Percentiles rank a stretch among this genome's conserved stretches.
Evolutionary conservation across 352 stramenopile species (phyloP).

Genomic region (Phytopythium litorale): DNA sequence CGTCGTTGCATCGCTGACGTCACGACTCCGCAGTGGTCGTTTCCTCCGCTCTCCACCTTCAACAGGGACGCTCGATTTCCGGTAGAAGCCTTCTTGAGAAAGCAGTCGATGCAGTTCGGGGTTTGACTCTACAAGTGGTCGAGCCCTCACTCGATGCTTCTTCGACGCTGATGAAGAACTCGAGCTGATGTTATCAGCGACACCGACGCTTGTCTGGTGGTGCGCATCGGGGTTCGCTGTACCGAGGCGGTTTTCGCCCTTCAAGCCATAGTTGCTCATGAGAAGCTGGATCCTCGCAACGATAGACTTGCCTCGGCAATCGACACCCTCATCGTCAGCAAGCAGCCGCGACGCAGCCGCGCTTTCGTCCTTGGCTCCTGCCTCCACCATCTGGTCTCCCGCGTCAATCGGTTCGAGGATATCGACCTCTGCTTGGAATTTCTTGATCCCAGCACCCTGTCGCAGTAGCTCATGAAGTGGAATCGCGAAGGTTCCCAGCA

Average conservation of each 20-base stretch:
- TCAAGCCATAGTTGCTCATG: conserved; percentile 85
- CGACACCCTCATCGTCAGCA: conserved; percentile 12
- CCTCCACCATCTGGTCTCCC: conserved; percentile 9
- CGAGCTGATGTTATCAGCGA: too few relatives aligned
- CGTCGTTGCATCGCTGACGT: conserved; percentile 36
- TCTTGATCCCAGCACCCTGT: conserved; percentile 87
- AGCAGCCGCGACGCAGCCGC: background rate
- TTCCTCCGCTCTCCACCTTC: conserved; percentile 7
- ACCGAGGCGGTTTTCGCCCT: conserved; percentile 32
- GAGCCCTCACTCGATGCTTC: conserved; percentile 73
- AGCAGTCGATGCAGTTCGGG: conserved; percentile 64
- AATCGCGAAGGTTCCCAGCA: conserved; percentile 79
- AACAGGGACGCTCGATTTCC: conserved; percentile 1
- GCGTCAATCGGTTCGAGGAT: conserved; percentile 32
- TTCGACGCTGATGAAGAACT: background rate
- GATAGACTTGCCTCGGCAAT: conserved; percentile 9
- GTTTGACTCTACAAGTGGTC: conserved; percentile 68
- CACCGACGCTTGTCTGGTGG: background rate
- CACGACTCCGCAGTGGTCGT: conserved; percentile 16
- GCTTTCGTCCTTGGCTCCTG: conserved; percentile 3
- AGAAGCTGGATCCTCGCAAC: conserved; percentile 79
- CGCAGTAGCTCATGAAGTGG: conserved; percentile 87
- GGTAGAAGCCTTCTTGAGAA: conserved; percentile 62
- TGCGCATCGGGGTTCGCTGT: background rate
- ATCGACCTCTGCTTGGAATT: conserved; percentile 84